A percentile compares a stretch with the other conserved stretches of the same genome.
These are phyloP conservation scores for Puya raimondii DNA, from an alignment of 176 grass and related monocot species.

Conservation along the genomic window DNA sequence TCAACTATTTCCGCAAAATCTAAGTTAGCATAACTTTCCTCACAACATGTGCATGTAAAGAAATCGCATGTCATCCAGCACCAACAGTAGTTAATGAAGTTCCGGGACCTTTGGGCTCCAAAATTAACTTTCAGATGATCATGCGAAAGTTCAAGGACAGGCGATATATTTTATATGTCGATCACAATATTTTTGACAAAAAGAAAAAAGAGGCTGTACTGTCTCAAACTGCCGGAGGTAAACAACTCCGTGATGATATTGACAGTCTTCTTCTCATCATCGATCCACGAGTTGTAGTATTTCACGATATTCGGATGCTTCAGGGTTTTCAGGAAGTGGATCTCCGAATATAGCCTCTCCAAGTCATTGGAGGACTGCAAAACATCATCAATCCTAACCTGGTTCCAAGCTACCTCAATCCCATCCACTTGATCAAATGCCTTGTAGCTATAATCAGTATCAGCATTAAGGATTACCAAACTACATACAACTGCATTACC, in stretches of 20 bases:
- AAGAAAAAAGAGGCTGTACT: constrained; percentile 23
- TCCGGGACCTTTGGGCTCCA: too few species aligned
- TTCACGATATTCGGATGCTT: constrained; percentile 42
- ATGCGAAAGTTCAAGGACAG: too few species aligned
- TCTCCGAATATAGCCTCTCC: constrained; percentile 33
- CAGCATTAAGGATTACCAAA: constrained; percentile 2
- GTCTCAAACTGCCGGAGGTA: constrained; percentile 43
- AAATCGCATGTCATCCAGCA: too few species aligned
- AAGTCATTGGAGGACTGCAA: constrained; percentile 31
- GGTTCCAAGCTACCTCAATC: constrained; percentile 50
- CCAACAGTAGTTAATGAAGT: too few species aligned
- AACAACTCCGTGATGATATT: constrained; percentile 56
- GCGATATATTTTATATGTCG: too few species aligned
- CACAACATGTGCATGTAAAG: too few species aligned
- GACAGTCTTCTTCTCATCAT: constrained; percentile 27
- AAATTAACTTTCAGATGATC: too few species aligned
- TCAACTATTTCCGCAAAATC: too few species aligned
- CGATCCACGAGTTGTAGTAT: constrained; percentile 38
- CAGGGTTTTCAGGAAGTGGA: constrained; percentile 23
- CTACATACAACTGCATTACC: background rate
- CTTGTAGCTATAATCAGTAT: constrained; percentile 36
- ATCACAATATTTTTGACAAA: background rate
- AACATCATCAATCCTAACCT: constrained; percentile 30
- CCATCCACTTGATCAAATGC: constrained; percentile 49
- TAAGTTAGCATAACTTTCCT: too few species aligned